phyloP scores from a whole-genome alignment of 164 flowering plant genomes.

The Tetracentron sinense region DNA sequence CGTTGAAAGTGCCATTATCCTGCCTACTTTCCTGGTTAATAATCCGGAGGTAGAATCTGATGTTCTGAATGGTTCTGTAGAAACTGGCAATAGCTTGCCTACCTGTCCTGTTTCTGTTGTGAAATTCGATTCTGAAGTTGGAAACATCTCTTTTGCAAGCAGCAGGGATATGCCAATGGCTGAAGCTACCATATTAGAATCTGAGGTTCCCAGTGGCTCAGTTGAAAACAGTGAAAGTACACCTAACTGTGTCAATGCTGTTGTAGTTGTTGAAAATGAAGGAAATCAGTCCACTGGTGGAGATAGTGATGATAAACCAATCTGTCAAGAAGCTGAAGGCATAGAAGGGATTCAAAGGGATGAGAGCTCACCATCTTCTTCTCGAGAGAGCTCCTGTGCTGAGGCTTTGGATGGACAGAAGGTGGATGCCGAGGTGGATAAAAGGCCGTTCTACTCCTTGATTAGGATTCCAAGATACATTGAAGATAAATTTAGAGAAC shows the following conservation, averaged over 20 bases:
- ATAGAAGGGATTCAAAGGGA: slow-evolving; percentile 6
- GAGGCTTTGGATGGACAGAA: slow-evolving; percentile 31
- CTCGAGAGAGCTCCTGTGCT: slow-evolving; percentile 20
- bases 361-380: slow-evolving; percentile 10
- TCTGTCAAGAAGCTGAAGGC: slow-evolving; percentile 8
- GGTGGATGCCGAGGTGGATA: slow-evolving; percentile 31
- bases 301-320: slow-evolving; percentile 10
- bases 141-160: background rate
- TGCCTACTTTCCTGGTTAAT: slow-evolving; percentile 3
- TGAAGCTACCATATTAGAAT: background rate
- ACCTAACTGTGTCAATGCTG: slow-evolving; percentile 4
- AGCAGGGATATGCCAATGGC: background rate
- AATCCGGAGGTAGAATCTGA: slow-evolving; percentile 9
- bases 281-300: slow-evolving; percentile 1
- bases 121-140: slow-evolving; percentile 12
- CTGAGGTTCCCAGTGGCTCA: background rate
- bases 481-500: slow-evolving; percentile 48
- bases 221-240: slow-evolving; percentile 12
- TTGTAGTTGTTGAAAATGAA: slow-evolving; percentile 16
- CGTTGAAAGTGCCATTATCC: background rate
- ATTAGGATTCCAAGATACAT: slow-evolving; percentile 59
- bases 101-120: slow-evolving; percentile 3
- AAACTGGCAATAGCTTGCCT: slow-evolving; percentile 3
- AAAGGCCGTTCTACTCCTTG: slow-evolving; percentile 45
- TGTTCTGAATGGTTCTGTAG: slow-evolving; percentile 2